Conservation (phyloP, 2,329 filamentous ascomycete genomes). For the Passalora sequoiae region DNA sequence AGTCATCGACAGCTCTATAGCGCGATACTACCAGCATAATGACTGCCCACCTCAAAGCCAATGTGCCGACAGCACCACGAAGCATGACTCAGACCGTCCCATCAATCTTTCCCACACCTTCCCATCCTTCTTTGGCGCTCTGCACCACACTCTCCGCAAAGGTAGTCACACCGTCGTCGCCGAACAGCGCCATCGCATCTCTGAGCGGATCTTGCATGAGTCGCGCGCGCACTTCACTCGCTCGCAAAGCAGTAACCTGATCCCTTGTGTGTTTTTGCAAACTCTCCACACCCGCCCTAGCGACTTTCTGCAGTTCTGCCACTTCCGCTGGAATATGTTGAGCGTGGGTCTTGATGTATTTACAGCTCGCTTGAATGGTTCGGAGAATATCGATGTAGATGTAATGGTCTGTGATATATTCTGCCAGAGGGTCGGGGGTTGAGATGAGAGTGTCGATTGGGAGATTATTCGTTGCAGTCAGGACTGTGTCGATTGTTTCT, state of each 20-base stretch:
- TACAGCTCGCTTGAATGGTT: constrained; percentile 20
- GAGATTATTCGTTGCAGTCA: constrained; percentile 13
- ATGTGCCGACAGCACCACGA: not conserved
- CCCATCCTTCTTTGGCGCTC: constrained; percentile 29
- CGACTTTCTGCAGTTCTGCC: constrained; percentile 18
- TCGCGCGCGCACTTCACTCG: constrained; percentile 8
- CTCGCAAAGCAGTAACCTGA: constrained; percentile 15
- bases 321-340: constrained; percentile 10
- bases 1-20: too few relatives aligned
- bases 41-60: not conserved
- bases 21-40: constrained; percentile 1
- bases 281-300: constrained; percentile 16
- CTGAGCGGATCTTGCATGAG: constrained; percentile 13
- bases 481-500: constrained; percentile 12
- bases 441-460: constrained; percentile 13
- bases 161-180: constrained; percentile 8
- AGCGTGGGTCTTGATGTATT: constrained; percentile 12
- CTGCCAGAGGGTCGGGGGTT: constrained; percentile 11
- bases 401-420: constrained; percentile 22
- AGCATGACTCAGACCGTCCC: constrained; percentile 8
- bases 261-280: constrained; percentile 25
- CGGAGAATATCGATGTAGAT: constrained; percentile 26
- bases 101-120: constrained; percentile 25
- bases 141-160: constrained; percentile 23
- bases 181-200: constrained; percentile 15